A percentile compares a stretch with the other conserved stretches of the same genome.
These are phyloP conservation scores for Mortierella sp. DNA, from an alignment of 371 early-diverging fungal species.

Conservation along the genomic window DNA sequence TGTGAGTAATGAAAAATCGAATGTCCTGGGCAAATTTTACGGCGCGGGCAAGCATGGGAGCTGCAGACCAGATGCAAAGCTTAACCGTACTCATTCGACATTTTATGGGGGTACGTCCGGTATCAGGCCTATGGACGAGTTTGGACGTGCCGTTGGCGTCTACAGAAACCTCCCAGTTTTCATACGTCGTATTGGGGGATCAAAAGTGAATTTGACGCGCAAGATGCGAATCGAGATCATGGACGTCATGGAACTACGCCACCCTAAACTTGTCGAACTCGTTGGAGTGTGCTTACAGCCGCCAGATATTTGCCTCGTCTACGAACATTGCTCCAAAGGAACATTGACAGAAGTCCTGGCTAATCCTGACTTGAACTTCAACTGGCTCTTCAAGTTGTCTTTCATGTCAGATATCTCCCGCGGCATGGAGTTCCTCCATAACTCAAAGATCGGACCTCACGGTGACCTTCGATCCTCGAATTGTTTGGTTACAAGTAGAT, in stretches of 20 bases:
- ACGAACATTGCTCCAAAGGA: conserved; percentile 62
- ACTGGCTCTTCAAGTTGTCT: conserved; percentile 66
- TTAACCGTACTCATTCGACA: conserved; percentile 50
- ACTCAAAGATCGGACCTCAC: conserved; percentile 62
- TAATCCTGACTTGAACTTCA: conserved; percentile 61
- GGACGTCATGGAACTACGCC: conserved; percentile 58
- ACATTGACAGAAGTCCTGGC: conserved; percentile 61
- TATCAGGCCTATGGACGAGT: conserved; percentile 48
- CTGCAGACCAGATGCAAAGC: conserved; percentile 26
- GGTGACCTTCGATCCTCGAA: conserved; percentile 60
- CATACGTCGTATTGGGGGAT: conserved; percentile 50
- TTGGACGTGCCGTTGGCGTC: conserved; percentile 47
- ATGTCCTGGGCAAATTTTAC: neutral
- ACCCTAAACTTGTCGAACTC: conserved; percentile 62
- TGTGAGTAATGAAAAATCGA: neutral
- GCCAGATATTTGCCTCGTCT: conserved; percentile 59
- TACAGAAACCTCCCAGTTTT: conserved; percentile 54
- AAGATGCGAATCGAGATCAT: conserved; percentile 50
- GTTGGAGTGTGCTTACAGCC: conserved; percentile 62
- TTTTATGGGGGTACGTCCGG: conserved; percentile 43
- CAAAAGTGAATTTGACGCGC: conserved; percentile 44
- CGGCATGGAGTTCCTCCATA: conserved; percentile 65
- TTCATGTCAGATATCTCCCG: conserved; percentile 61
- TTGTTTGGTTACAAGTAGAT: conserved; percentile 64
- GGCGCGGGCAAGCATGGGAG: neutral